Conservation (phyloP, 1,284 basidiomycete genomes). For the Cutaneotrichosporon sp. region DNA sequence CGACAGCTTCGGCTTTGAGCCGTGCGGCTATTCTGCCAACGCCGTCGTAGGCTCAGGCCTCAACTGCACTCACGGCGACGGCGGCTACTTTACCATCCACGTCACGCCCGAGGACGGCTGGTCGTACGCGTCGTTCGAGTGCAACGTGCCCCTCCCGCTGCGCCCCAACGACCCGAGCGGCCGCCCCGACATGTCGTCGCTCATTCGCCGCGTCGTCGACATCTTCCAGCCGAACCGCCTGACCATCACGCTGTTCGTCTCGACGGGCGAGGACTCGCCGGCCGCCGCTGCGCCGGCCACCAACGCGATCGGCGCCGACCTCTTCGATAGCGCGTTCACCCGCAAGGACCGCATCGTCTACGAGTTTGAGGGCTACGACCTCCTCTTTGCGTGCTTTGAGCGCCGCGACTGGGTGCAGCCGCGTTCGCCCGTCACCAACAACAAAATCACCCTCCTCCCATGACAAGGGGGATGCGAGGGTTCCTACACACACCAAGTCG, state of each 20-base stretch:
- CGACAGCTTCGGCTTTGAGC: slow-evolving; percentile 91
- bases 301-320: slow-evolving; percentile 40
- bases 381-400: slow-evolving; percentile 90
- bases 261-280: slow-evolving; percentile 60
- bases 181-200: slow-evolving; percentile 66
- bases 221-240: slow-evolving; percentile 91
- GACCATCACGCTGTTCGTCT: slow-evolving; percentile 88
- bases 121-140: slow-evolving; percentile 98
- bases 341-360: slow-evolving; percentile 97
- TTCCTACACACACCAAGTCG: not conserved
- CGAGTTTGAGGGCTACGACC: slow-evolving; percentile 92
- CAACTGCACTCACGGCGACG: slow-evolving; percentile 50
- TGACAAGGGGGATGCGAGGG: slow-evolving; percentile 7
- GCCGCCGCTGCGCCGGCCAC: slow-evolving; percentile 33
- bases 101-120: slow-evolving; percentile 97
- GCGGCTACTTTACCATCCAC: slow-evolving; percentile 97
- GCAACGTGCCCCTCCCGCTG: slow-evolving; percentile 78
- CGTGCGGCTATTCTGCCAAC: slow-evolving; percentile 97
- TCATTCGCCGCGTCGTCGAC: slow-evolving; percentile 81
- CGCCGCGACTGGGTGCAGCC: slow-evolving; percentile 49
- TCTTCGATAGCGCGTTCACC: slow-evolving; percentile 52
- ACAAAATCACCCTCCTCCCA: slow-evolving; percentile 9
- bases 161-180: slow-evolving; percentile 6
- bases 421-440: not conserved
- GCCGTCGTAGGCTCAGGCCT: slow-evolving; percentile 67